Evolutionary conservation across 163 green algal species (phyloP).

Genomic region (Prototheca wickerhamii): DNA sequence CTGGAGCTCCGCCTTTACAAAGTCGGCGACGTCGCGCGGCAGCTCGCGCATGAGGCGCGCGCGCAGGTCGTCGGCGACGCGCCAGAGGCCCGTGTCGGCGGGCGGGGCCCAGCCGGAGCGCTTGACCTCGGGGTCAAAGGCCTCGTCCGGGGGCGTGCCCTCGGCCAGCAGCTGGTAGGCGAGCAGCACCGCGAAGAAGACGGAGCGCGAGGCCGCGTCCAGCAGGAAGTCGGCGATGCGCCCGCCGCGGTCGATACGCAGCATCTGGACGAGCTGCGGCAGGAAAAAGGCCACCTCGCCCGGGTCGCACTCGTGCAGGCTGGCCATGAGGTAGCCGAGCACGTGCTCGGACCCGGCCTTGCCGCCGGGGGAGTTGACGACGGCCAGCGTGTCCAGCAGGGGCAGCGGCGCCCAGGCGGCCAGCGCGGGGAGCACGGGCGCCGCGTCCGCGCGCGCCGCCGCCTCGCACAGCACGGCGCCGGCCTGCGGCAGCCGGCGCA

Average conservation of each 20-base stretch:
- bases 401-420: constrained; percentile 35
- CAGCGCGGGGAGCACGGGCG: constrained; percentile 29
- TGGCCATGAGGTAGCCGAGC: constrained; percentile 53
- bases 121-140: constrained; percentile 76
- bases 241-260: constrained; percentile 64
- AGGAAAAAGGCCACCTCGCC: constrained; percentile 81
- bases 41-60: constrained; percentile 34
- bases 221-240: constrained; percentile 57
- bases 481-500: constrained; percentile 54
- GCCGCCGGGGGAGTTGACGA: constrained; percentile 32
- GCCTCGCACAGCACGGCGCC: constrained; percentile 47
- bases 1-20: constrained; percentile 62
- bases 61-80: constrained; percentile 36
- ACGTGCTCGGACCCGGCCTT: constrained; percentile 8
- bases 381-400: constrained; percentile 40
- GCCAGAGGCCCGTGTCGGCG: constrained; percentile 75
- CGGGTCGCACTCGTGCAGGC: constrained; percentile 44
- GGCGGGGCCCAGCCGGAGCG: constrained; percentile 76
- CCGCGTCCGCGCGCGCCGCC: constrained; percentile 6
- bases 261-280: constrained; percentile 89
- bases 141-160: constrained; percentile 64
- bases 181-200: constrained; percentile 76
- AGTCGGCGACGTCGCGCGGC: constrained; percentile 31
- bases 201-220: constrained; percentile 34
- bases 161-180: constrained; percentile 79